Conservation (phyloP, 176 grass and related monocot species). For the Triticum timopheevii region DNA sequence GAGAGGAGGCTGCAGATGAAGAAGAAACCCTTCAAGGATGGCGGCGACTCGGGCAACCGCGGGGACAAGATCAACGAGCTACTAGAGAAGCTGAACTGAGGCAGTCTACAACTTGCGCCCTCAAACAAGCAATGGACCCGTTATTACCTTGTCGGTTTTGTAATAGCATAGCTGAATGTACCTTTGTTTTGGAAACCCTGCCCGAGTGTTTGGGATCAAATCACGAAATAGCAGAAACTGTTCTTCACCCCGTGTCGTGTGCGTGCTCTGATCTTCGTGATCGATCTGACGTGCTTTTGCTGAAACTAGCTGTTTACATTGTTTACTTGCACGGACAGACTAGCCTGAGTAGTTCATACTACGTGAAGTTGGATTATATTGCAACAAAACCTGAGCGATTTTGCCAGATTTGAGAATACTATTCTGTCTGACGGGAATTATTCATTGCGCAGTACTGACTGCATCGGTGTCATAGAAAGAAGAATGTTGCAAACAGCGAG, state of each 20-base stretch:
- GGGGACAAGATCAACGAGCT: slow-evolving; percentile 72
- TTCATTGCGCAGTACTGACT: background rate
- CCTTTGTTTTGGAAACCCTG: background rate
- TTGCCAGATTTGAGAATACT: background rate
- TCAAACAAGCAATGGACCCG: background rate
- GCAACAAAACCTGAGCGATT: background rate
- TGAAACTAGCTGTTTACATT: background rate
- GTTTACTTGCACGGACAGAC: background rate
- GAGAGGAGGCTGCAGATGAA: slow-evolving; percentile 67
- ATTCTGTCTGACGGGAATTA: background rate
- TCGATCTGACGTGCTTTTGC: background rate
- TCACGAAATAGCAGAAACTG: slow-evolving; percentile 36
- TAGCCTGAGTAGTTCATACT: background rate
- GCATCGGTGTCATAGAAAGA: too few species aligned
- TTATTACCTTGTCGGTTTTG: slow-evolving; percentile 27
- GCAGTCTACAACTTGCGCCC: background rate
- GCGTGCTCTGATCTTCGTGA: background rate
- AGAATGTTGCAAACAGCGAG: background rate
- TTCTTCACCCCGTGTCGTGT: background rate
- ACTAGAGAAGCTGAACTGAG: slow-evolving; percentile 67
- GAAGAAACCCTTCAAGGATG: slow-evolving; percentile 65
- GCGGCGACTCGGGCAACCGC: slow-evolving; percentile 59
- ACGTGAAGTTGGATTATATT: background rate
- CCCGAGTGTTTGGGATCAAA: background rate
- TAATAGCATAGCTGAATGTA: slow-evolving; percentile 43